Conservation (phyloP, 2,329 filamentous ascomycete genomes). For the Pseudonectria foliicola region DNA sequence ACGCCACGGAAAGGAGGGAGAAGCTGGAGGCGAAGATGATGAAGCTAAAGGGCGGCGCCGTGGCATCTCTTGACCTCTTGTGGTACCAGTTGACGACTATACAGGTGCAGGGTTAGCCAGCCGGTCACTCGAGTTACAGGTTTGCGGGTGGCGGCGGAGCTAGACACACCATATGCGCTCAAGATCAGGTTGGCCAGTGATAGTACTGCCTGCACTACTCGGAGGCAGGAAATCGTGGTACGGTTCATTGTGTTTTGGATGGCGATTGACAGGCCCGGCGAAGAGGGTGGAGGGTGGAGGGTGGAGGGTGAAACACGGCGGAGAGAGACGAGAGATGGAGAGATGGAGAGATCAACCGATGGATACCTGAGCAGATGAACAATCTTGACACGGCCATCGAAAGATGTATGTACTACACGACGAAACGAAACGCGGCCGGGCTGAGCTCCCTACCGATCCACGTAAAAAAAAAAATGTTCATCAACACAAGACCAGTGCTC, state of each 20-base stretch:
- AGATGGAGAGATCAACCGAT: conserved; percentile 1
- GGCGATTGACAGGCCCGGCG: too few species aligned
- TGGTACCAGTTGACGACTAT: conserved; percentile 56
- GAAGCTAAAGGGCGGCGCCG: conserved; percentile 53
- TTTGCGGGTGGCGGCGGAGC: too few species aligned
- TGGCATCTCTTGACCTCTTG: conserved; percentile 43
- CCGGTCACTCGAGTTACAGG: too few species aligned
- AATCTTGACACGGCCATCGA: conserved; percentile 14
- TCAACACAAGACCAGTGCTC: too few species aligned
- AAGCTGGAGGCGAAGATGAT: conserved; percentile 48
- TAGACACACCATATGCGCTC: conserved; percentile 17
- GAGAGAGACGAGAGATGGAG: conserved; percentile 2
- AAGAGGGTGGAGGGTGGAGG: not conserved
- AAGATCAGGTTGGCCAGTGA: conserved; percentile 18
- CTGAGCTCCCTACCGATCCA: too few species aligned
- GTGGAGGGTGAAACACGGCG: not conserved
- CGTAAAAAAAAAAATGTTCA: too few species aligned
- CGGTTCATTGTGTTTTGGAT: conserved; percentile 10
- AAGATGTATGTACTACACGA: too few species aligned
- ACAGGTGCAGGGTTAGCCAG: not conserved
- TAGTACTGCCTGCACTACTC: conserved; percentile 17
- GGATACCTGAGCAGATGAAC: too few species aligned
- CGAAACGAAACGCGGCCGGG: too few species aligned
- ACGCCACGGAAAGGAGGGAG: conserved; percentile 47
- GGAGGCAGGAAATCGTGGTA: conserved; percentile 11